phyloP scores from a whole-genome alignment of 306 rosid genomes.

The Acacia confusa region DNA sequence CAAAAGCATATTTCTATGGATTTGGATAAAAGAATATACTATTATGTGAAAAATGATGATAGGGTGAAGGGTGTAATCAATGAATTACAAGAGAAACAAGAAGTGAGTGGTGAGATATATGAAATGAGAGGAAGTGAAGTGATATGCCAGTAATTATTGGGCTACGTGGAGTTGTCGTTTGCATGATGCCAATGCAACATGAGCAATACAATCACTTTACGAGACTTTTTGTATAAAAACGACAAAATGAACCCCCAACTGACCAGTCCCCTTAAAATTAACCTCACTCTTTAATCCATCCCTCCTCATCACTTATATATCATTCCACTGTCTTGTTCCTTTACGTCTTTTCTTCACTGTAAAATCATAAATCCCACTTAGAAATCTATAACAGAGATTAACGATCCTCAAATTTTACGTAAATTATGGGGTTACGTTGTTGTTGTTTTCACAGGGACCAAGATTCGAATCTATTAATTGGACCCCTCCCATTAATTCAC shows the following conservation, averaged over 20 bases:
- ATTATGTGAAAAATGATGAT: too few relatives aligned
- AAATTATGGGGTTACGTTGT: neutral
- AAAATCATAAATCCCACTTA: neutral
- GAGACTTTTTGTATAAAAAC: neutral
- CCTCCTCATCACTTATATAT: neutral
- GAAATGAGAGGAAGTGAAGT: neutral
- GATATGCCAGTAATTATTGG: neutral
- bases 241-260: neutral
- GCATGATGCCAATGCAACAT: neutral
- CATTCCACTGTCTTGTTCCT: neutral
- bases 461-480: neutral
- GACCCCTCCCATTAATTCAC: neutral
- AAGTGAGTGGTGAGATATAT: neutral
- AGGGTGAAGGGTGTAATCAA: neutral
- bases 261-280: neutral
- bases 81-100: neutral
- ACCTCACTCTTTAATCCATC: neutral
- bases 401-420: too few relatives aligned
- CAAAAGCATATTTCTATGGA: neutral
- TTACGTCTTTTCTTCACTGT: neutral
- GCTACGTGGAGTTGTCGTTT: constrained; percentile 9
- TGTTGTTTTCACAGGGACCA: neutral
- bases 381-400: neutral
- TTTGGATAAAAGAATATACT: neutral
- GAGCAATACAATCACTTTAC: neutral